phyloP scores from a whole-genome alignment of 2,329 filamentous ascomycete species.

The Chaetomiaceae sp. region DNA sequence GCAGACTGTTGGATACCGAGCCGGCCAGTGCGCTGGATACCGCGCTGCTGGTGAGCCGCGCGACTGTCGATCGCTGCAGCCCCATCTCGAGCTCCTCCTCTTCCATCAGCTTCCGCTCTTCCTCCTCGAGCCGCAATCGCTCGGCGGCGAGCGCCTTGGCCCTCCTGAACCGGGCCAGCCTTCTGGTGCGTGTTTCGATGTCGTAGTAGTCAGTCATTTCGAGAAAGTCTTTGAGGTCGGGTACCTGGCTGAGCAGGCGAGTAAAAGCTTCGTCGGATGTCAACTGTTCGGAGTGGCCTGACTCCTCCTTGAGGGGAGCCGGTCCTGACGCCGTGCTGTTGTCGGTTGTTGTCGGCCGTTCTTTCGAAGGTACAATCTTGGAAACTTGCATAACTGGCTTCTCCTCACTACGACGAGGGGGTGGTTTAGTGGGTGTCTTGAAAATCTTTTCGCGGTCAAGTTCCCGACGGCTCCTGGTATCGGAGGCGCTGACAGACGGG shows the following conservation, averaged over 20 bases:
- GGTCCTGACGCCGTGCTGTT: not conserved
- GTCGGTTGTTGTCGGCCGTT: not conserved
- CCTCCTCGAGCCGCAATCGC: conserved; percentile 23
- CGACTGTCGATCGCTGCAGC: conserved; percentile 10
- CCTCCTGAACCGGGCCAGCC: conserved; percentile 24
- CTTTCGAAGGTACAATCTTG: not conserved
- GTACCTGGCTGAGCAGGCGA: conserved; percentile 16
- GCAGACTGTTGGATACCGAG: not conserved
- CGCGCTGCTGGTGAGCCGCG: conserved; percentile 4
- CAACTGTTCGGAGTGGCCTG: not conserved
- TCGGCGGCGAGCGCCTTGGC: conserved; percentile 23
- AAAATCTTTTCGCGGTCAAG: not conserved
- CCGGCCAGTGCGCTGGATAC: not conserved
- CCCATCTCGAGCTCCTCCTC: conserved; percentile 25
- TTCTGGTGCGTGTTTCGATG: conserved; percentile 19
- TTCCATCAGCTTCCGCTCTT: conserved; percentile 24
- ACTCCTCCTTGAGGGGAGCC: not conserved
- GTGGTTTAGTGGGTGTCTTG: not conserved
- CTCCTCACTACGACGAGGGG: not conserved
- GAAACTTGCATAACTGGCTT: not conserved
- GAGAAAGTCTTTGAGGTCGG: conserved; percentile 27
- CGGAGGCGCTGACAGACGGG: not conserved
- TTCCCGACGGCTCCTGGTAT: not conserved
- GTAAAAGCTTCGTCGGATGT: conserved; percentile 10
- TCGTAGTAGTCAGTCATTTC: conserved; percentile 25